Percentiles rank a stretch among this genome's conserved stretches.
These are phyloP conservation scores for Antitrichia curtipendula DNA, from an alignment of 225 moss, liverwort and hornwort genomes.

Conservation along the genomic window DNA sequence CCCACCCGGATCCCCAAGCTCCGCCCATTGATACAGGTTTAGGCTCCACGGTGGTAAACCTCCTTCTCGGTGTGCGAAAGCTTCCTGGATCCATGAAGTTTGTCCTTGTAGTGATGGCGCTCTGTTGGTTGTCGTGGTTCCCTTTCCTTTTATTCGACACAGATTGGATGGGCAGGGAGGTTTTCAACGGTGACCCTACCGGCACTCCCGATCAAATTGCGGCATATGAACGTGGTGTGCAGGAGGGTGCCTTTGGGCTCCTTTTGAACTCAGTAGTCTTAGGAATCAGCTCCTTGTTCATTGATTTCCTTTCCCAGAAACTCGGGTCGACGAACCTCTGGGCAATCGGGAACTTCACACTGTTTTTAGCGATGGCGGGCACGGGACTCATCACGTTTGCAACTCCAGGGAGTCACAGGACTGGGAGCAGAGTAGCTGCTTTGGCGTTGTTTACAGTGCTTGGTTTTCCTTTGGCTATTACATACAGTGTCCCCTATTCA, in stretches of 20 bases:
- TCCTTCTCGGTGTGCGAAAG: conserved; percentile 58
- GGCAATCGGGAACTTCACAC: conserved; percentile 63
- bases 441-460: conserved; percentile 66
- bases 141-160: conserved; percentile 88
- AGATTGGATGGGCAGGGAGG: conserved; percentile 96
- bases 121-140: conserved; percentile 91
- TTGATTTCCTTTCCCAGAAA: conserved; percentile 42
- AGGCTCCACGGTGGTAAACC: conserved; percentile 55
- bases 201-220: conserved; percentile 1
- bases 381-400: conserved; percentile 35
- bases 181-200: conserved; percentile 54
- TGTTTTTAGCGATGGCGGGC: conserved; percentile 63
- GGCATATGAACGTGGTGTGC: conserved; percentile 53
- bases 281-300: conserved; percentile 61
- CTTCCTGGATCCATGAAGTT: conserved; percentile 60
- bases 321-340: conserved; percentile 78
- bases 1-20: not conserved
- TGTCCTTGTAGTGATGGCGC: conserved; percentile 68
- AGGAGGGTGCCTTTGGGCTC: conserved; percentile 69
- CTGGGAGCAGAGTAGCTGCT: conserved; percentile 46
- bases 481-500: conserved; percentile 73
- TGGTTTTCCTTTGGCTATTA: conserved; percentile 77
- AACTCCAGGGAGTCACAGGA: not conserved
- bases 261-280: conserved; percentile 79
- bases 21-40: conserved; percentile 8